Evolutionary conservation across 2,329 filamentous ascomycete species (phyloP).

Genomic region (Talaromyces sp.): DNA sequence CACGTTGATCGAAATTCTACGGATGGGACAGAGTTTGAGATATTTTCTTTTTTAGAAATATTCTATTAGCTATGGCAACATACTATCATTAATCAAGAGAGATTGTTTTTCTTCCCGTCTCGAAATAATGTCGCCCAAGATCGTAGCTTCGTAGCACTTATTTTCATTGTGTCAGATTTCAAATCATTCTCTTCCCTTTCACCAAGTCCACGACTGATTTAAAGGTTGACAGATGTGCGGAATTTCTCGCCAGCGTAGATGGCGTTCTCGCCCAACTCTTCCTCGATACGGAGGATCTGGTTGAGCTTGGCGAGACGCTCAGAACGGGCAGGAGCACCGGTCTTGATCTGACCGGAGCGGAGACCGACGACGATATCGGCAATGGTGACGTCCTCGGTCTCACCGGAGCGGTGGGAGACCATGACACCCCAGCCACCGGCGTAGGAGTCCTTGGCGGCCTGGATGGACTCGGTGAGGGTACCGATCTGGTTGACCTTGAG

Average conservation of each 20-base stretch:
- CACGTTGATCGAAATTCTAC: neutral
- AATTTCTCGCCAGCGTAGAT: slow-evolving; percentile 90
- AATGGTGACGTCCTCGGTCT: slow-evolving; percentile 99
- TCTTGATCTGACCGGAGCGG: slow-evolving; percentile 97
- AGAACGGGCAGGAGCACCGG: slow-evolving; percentile 89
- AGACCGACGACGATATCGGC: slow-evolving; percentile 97
- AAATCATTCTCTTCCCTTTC: neutral
- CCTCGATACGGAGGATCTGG: slow-evolving; percentile 99
- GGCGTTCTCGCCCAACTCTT: slow-evolving; percentile 90
- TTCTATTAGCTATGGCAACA: slow-evolving; percentile 11
- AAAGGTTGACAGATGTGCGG: slow-evolving; percentile 84
- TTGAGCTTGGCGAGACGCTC: slow-evolving; percentile 99
- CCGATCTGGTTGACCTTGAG: slow-evolving; percentile 99
- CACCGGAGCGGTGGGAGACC: slow-evolving; percentile 98
- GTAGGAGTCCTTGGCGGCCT: slow-evolving; percentile 98
- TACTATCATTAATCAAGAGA: slow-evolving; percentile 4
- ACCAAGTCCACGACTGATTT: slow-evolving; percentile 40
- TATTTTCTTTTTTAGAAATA: neutral
- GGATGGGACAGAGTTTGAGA: neutral
- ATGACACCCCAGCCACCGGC: slow-evolving; percentile 96
- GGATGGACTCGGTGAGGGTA: slow-evolving; percentile 96
- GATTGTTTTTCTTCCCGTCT: slow-evolving; percentile 7
- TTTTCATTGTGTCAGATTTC: slow-evolving; percentile 1
- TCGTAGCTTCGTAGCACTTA: slow-evolving; percentile 15
- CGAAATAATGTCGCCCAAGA: slow-evolving; percentile 7